These are phyloP conservation scores for Penicillium desertorum DNA, from an alignment of 495 filamentous ascomycete species.

Conservation along the genomic window DNA sequence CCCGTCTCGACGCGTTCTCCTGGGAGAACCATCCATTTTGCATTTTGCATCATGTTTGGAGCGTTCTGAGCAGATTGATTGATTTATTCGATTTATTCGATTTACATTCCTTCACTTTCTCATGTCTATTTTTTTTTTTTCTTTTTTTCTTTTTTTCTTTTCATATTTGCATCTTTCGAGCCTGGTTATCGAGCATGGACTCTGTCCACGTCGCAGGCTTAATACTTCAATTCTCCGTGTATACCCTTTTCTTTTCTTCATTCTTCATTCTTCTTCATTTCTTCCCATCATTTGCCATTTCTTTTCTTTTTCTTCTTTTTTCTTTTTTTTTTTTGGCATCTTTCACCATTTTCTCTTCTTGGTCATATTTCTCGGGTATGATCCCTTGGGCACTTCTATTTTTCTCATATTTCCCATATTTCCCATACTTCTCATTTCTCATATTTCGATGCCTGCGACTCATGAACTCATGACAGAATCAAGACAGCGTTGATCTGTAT, in stretches of 20 bases:
- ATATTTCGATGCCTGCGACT: neutral
- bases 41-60: slow-evolving; percentile 22
- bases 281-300: slow-evolving; percentile 8
- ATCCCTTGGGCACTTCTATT: neutral
- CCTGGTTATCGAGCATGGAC: slow-evolving; percentile 28
- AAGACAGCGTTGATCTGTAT: slow-evolving; percentile 17
- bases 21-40: slow-evolving; percentile 11
- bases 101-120: slow-evolving; percentile 11
- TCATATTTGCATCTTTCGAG: slow-evolving; percentile 9
- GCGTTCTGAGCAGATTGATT: slow-evolving; percentile 22
- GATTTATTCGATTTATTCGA: neutral
- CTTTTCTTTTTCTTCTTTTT: slow-evolving; percentile 14
- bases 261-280: neutral
- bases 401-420: neutral
- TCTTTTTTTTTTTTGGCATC: slow-evolving; percentile 19
- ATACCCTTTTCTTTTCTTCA: slow-evolving; percentile 29
- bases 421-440: neutral
- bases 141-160: slow-evolving; percentile 8
- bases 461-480: slow-evolving; percentile 24
- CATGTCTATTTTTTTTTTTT: slow-evolving; percentile 16
- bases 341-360: slow-evolving; percentile 14
- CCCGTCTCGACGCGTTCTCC: slow-evolving; percentile 7
- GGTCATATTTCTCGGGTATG: slow-evolving; percentile 10
- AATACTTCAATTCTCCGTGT: slow-evolving; percentile 31
- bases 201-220: slow-evolving; percentile 23